These are phyloP conservation scores for Akanthomyces lecanii DNA, from an alignment of 2,329 filamentous ascomycete species.

Conservation along the genomic window DNA sequence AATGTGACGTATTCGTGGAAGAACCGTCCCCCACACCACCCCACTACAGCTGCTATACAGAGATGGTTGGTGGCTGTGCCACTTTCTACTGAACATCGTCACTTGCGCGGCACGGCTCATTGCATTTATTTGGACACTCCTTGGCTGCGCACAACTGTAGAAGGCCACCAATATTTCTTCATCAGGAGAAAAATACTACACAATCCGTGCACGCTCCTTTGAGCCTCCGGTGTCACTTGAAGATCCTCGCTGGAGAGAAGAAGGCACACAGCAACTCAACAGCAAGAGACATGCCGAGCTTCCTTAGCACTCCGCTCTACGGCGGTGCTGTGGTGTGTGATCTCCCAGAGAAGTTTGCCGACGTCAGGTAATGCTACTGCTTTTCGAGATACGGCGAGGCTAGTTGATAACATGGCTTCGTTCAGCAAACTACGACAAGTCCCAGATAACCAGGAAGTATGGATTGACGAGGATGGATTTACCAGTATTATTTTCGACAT, in stretches of 20 bases:
- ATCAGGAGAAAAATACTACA: background rate
- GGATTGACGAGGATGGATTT: slow-evolving; percentile 77
- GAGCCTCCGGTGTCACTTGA: background rate
- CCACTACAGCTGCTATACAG: background rate
- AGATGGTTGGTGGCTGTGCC: background rate
- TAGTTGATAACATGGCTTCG: background rate
- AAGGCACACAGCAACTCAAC: background rate
- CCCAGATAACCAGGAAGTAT: slow-evolving; percentile 88
- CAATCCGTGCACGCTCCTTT: background rate
- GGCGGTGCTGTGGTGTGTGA: slow-evolving; percentile 69
- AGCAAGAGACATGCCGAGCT: slow-evolving; percentile 45
- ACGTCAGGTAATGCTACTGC: slow-evolving; percentile 58
- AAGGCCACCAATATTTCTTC: background rate
- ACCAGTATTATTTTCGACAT: slow-evolving; percentile 89
- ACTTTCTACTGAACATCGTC: background rate
- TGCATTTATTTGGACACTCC: background rate
- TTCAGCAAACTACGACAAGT: slow-evolving; percentile 67
- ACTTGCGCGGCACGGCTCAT: background rate
- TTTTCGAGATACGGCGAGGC: background rate
- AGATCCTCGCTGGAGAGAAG: background rate
- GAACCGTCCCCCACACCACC: slow-evolving; percentile 2
- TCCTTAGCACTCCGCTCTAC: slow-evolving; percentile 58
- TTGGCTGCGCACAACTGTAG: no score
- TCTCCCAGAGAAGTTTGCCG: slow-evolving; percentile 63
- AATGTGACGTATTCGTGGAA: slow-evolving; percentile 3